phyloP scores from a whole-genome alignment of 768 basidiomycete genomes.

The Lanmaoa pseudosensibilis region DNA sequence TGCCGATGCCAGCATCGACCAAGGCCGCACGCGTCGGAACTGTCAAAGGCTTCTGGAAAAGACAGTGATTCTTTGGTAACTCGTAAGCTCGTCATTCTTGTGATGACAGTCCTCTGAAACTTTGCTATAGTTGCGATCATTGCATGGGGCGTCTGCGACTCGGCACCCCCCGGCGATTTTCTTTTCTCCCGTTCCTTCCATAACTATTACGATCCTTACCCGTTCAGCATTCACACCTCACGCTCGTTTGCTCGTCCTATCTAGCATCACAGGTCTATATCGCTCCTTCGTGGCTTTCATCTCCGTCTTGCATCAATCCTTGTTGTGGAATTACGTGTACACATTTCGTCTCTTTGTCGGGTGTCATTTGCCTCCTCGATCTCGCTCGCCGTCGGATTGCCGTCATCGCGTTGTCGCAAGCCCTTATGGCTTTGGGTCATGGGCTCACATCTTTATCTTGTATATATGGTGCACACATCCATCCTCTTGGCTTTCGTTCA shows the following conservation, averaged over 20 bases:
- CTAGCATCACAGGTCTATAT: slow-evolving; percentile 6
- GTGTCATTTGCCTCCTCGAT: slow-evolving; percentile 13
- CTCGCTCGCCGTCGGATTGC: slow-evolving; percentile 5
- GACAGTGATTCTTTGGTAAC: slow-evolving; percentile 12
- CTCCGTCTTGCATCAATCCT: slow-evolving; percentile 18
- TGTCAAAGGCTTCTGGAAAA: slow-evolving; percentile 34
- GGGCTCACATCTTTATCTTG: slow-evolving; percentile 18
- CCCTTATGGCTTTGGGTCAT: background rate
- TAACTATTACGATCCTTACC: slow-evolving; percentile 19
- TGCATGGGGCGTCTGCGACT: slow-evolving; percentile 8
- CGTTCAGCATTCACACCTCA: background rate
- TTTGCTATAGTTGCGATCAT: background rate
- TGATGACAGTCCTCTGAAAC: background rate
- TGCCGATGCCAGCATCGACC: slow-evolving; percentile 28
- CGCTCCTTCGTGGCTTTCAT: slow-evolving; percentile 18
- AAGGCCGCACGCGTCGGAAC: slow-evolving; percentile 26
- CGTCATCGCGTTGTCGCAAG: background rate
- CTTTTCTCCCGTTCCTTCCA: background rate
- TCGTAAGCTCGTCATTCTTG: slow-evolving; percentile 8
- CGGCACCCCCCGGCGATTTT: background rate
- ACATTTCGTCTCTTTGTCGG: slow-evolving; percentile 20
- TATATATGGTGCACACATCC: slow-evolving; percentile 18
- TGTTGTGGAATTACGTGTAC: slow-evolving; percentile 38
- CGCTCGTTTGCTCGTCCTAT: slow-evolving; percentile 12
- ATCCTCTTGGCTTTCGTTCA: background rate